Percentiles rank a stretch among this genome's conserved stretches.
Evolutionary conservation across 1,284 basidiomycete genomes (phyloP).

Genomic region (Cronartium ribicola): DNA sequence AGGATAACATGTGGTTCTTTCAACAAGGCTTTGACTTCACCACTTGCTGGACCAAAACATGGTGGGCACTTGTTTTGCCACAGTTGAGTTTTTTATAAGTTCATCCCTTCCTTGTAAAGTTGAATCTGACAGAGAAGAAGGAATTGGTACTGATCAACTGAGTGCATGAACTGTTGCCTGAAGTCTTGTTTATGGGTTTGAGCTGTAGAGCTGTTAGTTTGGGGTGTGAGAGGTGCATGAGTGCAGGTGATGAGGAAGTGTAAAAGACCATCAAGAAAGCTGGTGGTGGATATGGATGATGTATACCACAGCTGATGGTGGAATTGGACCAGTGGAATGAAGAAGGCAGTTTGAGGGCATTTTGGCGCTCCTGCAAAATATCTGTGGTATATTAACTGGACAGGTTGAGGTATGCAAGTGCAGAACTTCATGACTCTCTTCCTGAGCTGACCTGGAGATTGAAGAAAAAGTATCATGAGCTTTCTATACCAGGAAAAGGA

Average conservation of each 20-base stretch:
- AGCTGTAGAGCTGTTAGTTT: too few species aligned
- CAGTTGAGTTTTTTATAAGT: not conserved
- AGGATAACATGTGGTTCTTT: not conserved
- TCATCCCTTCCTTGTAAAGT: not conserved
- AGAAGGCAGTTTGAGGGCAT: not conserved
- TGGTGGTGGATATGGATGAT: not conserved
- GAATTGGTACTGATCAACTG: not conserved
- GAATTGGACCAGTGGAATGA: not conserved
- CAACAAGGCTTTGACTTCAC: not conserved
- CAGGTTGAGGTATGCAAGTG: not conserved
- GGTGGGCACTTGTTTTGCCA: not conserved
- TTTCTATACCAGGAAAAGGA: not conserved
- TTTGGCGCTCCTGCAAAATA: not conserved
- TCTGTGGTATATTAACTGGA: not conserved
- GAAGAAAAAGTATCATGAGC: not conserved
- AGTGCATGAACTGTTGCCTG: not conserved
- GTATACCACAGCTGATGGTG: not conserved
- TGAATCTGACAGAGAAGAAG: not conserved
- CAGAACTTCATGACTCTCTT: not conserved
- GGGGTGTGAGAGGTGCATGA: not conserved
- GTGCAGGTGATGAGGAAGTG: not conserved
- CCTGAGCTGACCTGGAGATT: not conserved
- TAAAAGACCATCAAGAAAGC: not conserved
- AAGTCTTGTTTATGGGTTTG: not conserved
- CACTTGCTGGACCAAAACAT: constrained; percentile 2